These are phyloP conservation scores for Nitzschia sp. DNA, from an alignment of 108 stramenopile species.

Conservation along the genomic window DNA sequence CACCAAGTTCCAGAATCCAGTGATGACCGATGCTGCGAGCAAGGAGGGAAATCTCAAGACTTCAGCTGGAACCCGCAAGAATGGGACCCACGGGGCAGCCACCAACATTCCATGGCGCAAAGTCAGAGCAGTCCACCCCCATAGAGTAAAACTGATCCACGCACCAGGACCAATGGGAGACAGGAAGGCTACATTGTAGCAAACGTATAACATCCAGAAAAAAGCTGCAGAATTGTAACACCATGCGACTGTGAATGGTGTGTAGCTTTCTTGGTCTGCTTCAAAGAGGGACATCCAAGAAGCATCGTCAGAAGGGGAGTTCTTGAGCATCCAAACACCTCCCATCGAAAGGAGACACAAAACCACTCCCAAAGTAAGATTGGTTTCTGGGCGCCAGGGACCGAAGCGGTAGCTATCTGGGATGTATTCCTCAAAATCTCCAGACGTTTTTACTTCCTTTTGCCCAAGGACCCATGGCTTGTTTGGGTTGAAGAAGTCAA, in stretches of 20 bases:
- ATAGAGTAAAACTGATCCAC: conserved; percentile 63
- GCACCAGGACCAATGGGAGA: conserved; percentile 34
- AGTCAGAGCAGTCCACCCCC: conserved; percentile 57
- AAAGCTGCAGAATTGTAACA: conserved; percentile 35
- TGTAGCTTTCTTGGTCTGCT: conserved; percentile 19
- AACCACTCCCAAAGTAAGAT: conserved; percentile 11
- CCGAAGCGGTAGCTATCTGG: conserved; percentile 66
- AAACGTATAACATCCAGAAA: conserved; percentile 50
- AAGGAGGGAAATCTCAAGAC: conserved; percentile 61
- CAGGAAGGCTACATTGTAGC: conserved; percentile 7
- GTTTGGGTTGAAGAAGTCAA: conserved; percentile 38
- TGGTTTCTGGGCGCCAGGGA: conserved; percentile 42
- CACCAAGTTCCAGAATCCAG: conserved; percentile 81
- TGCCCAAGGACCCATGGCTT: conserved; percentile 56
- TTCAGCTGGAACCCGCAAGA: conserved; percentile 40
- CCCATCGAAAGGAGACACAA: conserved; percentile 7
- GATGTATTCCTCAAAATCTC: conserved; percentile 73
- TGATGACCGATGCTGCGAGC: conserved; percentile 59
- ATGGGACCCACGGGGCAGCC: conserved; percentile 51
- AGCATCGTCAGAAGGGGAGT: neutral
- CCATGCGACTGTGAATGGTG: conserved; percentile 39
- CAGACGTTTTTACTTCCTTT: conserved; percentile 30
- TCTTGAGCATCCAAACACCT: conserved; percentile 8
- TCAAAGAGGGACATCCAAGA: conserved; percentile 16
- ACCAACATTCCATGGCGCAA: conserved; percentile 55